Base-by-base conservation (phyloP, 441 rosid species). In the Erodium trifolium region DNA sequence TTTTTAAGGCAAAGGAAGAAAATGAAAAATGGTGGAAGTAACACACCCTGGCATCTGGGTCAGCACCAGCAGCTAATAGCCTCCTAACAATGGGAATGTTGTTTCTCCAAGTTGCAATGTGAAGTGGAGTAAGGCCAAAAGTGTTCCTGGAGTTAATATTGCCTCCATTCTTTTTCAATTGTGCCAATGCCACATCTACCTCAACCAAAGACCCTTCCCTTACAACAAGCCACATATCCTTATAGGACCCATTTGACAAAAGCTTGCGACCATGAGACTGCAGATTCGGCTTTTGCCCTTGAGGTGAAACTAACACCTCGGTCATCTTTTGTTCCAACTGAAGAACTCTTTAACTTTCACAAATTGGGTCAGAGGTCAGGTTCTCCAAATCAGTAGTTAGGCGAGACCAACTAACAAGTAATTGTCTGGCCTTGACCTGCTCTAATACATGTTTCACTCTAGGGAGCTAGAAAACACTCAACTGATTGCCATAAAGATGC, bases 41-140 rank as follows among this genome's bases (percentile, higher is more conserved):
- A 80, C 74, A 62, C 75, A 95, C 99, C 97, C 95, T 90, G 49
- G 95, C 91, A 86, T 95, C 93, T 76, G 99, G 99, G 67, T 95
- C 97, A 77, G 98, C 97, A 47, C 97, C 98, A 78, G 97, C 91
- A 31, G 78, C 84, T 63, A 95, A 92, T 75, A 95, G 93, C 86
- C 92, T 90, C 78, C 84, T 84, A 73, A 89, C 86, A 70, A 92
- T 80, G 45, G 98, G 99, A 82, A 95, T 77, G 82, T 90, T 87
- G 72, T 95, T 95, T 85, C 98, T 95, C 99, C 98, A 92, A 69
- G 83, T 23, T 23, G 27, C 27, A 23, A 23, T 23, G 27, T 23
- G 27, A 23, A 95, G 92, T 69, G 97, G 92, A 71, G 98, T 88
- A 71, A 90, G 71, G 57, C 99, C 99, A 85, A 83, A 85, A 16